Base-by-base conservation (phyloP, 805 yeast genomes). In the Lachancea mirantina region DNA sequence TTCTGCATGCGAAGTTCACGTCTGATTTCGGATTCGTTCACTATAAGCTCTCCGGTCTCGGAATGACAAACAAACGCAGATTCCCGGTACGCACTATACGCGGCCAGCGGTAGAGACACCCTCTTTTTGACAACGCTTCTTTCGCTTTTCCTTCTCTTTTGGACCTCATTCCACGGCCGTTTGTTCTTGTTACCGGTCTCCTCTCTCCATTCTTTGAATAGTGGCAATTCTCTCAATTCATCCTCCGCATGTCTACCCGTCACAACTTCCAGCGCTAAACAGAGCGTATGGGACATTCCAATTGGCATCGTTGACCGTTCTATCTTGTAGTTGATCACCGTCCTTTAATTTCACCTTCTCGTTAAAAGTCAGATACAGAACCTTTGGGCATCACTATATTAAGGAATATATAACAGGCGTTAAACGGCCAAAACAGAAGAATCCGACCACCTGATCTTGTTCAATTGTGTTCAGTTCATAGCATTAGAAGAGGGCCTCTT, bases 51-150 rank as follows among this genome's bases (percentile, higher is more conserved):
- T 18, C 30, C 27, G 6, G 23, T 34, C 9, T 23, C 26, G 8
- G 21, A 32, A 8, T 11, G 19, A 9, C 45, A 40, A 14, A 26
- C 30, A 27, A 41, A 47, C 6, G 58, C 56, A 4, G 31, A 25
- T 18, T 45, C 51, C 14, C 41, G 39, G 20, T 32, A 27, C 3
- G 49, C 46, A 23, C 43, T 39, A 19, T 50, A 52, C 4, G 58
- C 56, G 2, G 56, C 41, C 15, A 52, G 40, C 7, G 53, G 46
- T 8, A 41, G 19, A 19, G 34, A 10, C 35, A 34, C 4, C 36
- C 32, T 8, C 19, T 26, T 25, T 13, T 19, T 19, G 13, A 5
- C 15, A 8, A 8, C 8, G 14, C 10, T 11, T 16, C 17, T 14
- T 15, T n/a, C n/a, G n/a, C 28, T 28, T 20, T 23, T 28, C 7